phyloP scores from a whole-genome alignment of 352 stramenopile genomes.

The Blastocystis sp. region DNA sequence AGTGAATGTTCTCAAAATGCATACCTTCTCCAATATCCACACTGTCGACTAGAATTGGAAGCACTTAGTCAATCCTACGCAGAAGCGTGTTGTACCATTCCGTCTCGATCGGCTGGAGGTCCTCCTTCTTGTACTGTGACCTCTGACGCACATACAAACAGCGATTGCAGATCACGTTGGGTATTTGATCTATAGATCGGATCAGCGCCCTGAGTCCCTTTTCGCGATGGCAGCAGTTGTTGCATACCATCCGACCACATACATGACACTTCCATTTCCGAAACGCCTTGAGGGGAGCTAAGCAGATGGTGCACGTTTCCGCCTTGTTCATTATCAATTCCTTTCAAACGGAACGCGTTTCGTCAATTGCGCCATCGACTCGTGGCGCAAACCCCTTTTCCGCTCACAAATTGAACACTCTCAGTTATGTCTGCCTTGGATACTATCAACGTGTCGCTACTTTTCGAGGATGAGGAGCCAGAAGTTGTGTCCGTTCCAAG shows the following conservation, averaged over 20 bases:
- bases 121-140: not conserved
- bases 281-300: not conserved
- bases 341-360: no score
- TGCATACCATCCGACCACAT: not conserved
- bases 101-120: no score
- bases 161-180: not conserved
- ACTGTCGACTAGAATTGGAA: not conserved
- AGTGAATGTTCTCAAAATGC: not conserved
- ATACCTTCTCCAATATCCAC: not conserved
- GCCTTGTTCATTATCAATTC: not conserved
- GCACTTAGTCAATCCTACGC: not conserved
- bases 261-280: not conserved
- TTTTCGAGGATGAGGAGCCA: not conserved
- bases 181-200: not conserved
- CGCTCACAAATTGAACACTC: not conserved
- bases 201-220: not conserved
- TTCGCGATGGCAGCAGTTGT: slow-evolving; percentile 9
- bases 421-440: no score
- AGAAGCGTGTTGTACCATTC: slow-evolving; percentile 4
- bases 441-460: not conserved
- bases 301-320: not conserved
- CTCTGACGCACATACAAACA: slow-evolving; percentile 2
- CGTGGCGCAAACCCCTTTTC: no score
- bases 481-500: not conserved
- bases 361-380: no score